phyloP scores from a whole-genome alignment of 1,284 basidiomycete species.

The Rhizoctonia solani region DNA sequence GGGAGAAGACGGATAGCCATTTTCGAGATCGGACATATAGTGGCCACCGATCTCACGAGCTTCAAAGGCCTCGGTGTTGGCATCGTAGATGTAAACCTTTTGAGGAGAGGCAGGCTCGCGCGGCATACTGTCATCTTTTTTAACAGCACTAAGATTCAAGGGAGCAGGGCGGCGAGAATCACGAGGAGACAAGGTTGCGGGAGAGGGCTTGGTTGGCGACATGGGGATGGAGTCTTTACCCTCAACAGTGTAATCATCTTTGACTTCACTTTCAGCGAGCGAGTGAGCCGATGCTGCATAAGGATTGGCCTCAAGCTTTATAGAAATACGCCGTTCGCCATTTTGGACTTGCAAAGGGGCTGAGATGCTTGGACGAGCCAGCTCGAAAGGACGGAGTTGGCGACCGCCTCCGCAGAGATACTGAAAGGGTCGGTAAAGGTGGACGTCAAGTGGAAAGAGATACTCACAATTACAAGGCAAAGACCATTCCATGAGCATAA shows the following conservation, averaged over 20 bases:
- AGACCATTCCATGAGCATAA: constrained; percentile 33
- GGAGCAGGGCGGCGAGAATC: constrained; percentile 13
- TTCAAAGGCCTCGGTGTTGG: constrained; percentile 29
- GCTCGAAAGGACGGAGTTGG: constrained; percentile 34
- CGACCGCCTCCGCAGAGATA: constrained; percentile 37
- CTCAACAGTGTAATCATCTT: constrained; percentile 10
- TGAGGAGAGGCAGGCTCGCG: constrained; percentile 26
- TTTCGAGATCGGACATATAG: constrained; percentile 4
- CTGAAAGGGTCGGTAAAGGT: not conserved
- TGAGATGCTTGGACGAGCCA: constrained; percentile 34
- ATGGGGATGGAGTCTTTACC: constrained; percentile 21
- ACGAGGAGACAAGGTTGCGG: constrained; percentile 17
- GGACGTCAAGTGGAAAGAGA: not conserved
- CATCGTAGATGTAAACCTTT: constrained; percentile 31
- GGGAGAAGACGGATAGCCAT: constrained; percentile 2
- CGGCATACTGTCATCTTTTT: not conserved
- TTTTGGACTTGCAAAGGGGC: constrained; percentile 18
- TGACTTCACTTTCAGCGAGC: constrained; percentile 9
- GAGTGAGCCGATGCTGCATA: constrained; percentile 23
- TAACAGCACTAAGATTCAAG: constrained; percentile 3
- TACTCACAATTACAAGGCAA: constrained; percentile 32
- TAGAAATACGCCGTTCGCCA: constrained; percentile 15
- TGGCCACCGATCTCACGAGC: not conserved
- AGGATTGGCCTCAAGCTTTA: constrained; percentile 20
- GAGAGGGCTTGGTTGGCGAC: constrained; percentile 17